Conservation (phyloP, 352 stramenopile species). For the Achlya hypogyna region DNA sequence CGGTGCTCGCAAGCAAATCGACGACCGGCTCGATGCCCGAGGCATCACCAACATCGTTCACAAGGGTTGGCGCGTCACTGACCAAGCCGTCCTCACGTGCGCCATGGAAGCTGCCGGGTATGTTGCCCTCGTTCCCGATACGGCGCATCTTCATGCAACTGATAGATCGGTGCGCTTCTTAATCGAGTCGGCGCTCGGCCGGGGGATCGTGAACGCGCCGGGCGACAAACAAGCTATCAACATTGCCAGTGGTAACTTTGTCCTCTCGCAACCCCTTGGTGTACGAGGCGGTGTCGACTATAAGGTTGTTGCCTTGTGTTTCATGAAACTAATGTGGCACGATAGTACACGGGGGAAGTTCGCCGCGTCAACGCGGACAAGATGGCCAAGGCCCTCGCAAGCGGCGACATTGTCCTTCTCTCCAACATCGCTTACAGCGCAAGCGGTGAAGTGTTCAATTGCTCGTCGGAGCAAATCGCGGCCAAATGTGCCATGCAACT, state of each 20-base stretch:
- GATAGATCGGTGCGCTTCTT: conserved; percentile 67
- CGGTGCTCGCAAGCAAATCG: conserved; percentile 92
- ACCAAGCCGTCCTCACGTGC: conserved; percentile 84
- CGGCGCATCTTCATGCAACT: neutral
- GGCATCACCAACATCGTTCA: conserved; percentile 67
- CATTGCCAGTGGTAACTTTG: conserved; percentile 96
- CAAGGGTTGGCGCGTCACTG: conserved; percentile 85
- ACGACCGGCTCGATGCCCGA: conserved; percentile 72
- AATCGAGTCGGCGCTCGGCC: conserved; percentile 78
- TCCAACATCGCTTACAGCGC: conserved; percentile 94
- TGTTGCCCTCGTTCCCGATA: neutral
- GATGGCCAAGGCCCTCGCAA: conserved; percentile 86
- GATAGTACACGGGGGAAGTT: conserved; percentile 87
- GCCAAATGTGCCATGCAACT: conserved; percentile 81
- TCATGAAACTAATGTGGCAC: conserved; percentile 36
- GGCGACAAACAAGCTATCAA: conserved; percentile 72
- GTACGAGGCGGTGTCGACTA: conserved; percentile 83
- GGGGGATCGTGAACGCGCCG: conserved; percentile 77
- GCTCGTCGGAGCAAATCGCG: conserved; percentile 80
- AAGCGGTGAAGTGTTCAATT: conserved; percentile 91
- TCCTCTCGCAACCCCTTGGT: conserved; percentile 86
- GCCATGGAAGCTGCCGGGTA: conserved; percentile 91
- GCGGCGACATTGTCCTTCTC: conserved; percentile 94
- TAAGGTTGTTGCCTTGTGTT: conserved; percentile 26
- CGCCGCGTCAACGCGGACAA: conserved; percentile 88